Evolutionary conservation across 2,329 filamentous ascomycete species (phyloP).

Genomic region (Botryotinia globosa): DNA sequence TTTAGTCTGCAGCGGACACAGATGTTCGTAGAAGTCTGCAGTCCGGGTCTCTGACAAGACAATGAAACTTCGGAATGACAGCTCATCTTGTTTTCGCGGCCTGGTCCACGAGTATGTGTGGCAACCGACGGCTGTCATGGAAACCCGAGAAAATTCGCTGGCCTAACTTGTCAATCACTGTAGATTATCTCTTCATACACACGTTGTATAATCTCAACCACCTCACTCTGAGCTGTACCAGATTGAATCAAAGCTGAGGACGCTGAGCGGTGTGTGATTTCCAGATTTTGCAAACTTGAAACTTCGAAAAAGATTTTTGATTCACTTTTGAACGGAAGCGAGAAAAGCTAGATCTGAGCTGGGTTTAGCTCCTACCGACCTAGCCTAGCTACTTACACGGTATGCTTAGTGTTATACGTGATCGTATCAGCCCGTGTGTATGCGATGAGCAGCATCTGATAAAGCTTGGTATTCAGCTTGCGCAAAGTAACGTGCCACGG

Average conservation of each 20-base stretch:
- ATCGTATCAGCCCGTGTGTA: not conserved
- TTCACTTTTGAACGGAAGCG: not conserved
- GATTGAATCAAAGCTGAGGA: not conserved
- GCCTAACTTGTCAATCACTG: not conserved
- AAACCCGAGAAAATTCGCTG: not conserved
- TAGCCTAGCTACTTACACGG: not conserved
- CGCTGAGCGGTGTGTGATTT: not conserved
- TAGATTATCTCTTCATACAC: not conserved
- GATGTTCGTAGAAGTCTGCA: not conserved
- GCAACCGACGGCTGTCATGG: not conserved
- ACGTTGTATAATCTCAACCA: not conserved
- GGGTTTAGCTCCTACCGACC: not conserved
- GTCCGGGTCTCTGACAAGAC: not conserved
- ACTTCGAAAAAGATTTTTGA: not conserved
- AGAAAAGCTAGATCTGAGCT: not conserved
- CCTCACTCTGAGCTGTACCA: not conserved
- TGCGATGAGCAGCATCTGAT: not conserved
- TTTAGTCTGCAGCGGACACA: not conserved
- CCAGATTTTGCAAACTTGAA: not conserved
- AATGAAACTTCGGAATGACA: not conserved
- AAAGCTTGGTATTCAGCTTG: not conserved
- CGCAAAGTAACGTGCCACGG: not conserved
- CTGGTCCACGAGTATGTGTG: not conserved
- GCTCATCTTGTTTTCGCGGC: not conserved
- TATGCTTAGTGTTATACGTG: not conserved